Base-by-base conservation (phyloP, 1,139 yeast genomes). In the Pneumocystis sp. region DNA sequence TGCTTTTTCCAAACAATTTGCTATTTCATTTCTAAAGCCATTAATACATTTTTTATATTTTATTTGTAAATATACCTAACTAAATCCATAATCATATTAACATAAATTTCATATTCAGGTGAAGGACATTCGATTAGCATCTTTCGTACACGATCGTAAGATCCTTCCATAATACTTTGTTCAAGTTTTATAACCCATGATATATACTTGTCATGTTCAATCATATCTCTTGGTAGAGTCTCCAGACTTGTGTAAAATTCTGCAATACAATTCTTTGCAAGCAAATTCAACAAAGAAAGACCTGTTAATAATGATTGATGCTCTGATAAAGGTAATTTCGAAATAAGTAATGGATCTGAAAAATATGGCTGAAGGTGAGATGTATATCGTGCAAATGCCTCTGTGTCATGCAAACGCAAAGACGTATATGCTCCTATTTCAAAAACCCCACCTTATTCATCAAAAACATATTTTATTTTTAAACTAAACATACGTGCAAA, bases 141-240 rank as follows among this genome's bases (percentile, higher is more conserved):
- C 71, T 85, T 86, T 88, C 96, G 88, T 65, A 93, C 93, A 76
- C 89, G 89, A 75, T 89, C 95, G 76, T 91, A 93, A 70, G 93
- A 87, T 62, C 98, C 98, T 75, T 93, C 98, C 88, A 93, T 90
- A 70, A 93, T 82, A 85, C 95, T 89, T 71, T 89, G 86, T 75
- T 93, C 98, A 70, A 93, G 83, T 71, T 85, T 84, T 67, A 93
- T 85, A 37, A 98, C 97, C 75, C 90, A 90, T 65, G 84, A 82
- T 70, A 93, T 79, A 74, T 78, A 83, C 67, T 77, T 75, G 71
- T 85, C 88, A 56, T 77, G 76, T 69, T 85, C 89, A 62, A 84
- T 80, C 71, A 83, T 85, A 64, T 82, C 77, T 65, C 80, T 79
- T 69, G 79, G 78, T 70, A 91, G 81, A 68, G 80, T 80, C 75